Percentiles rank a stretch among this genome's conserved stretches.
phyloP scores from a whole-genome alignment of 2,329 filamentous ascomycete species.

The Colletotrichum tofieldiae region DNA sequence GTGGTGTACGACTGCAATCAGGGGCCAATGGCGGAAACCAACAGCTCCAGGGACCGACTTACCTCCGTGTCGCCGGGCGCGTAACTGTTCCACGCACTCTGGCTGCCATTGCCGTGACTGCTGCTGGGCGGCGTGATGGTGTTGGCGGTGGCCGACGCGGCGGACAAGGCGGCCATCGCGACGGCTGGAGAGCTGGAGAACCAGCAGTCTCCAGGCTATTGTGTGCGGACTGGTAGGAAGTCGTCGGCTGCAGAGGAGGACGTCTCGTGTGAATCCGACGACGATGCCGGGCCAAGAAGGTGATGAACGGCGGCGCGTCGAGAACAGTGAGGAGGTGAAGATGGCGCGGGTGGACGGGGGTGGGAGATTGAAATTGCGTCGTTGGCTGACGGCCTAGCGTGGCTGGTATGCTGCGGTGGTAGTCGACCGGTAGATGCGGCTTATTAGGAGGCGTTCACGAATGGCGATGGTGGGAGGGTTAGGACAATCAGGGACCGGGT shows the following conservation, averaged over 20 bases:
- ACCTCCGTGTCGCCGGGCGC: slow-evolving; percentile 55
- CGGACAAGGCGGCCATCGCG: slow-evolving; percentile 69
- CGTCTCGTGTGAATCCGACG: slow-evolving; percentile 22
- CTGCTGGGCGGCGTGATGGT: slow-evolving; percentile 65
- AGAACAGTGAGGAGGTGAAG: slow-evolving; percentile 21
- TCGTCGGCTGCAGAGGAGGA: neutral
- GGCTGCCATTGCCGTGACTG: slow-evolving; percentile 65
- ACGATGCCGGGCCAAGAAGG: slow-evolving; percentile 34
- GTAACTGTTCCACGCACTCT: slow-evolving; percentile 60
- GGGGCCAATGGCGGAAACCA: slow-evolving; percentile 1
- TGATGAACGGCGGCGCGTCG: slow-evolving; percentile 23
- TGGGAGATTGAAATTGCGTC: slow-evolving; percentile 29
- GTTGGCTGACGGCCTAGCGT: slow-evolving; percentile 30
- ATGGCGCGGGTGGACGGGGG: slow-evolving; percentile 16
- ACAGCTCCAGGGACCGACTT: slow-evolving; percentile 44
- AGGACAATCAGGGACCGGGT: slow-evolving; percentile 18
- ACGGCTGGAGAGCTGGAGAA: slow-evolving; percentile 42
- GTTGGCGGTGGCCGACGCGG: slow-evolving; percentile 63
- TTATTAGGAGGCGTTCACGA: slow-evolving; percentile 41
- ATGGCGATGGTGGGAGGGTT: slow-evolving; percentile 22
- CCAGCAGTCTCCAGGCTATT: slow-evolving; percentile 38
- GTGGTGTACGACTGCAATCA: neutral
- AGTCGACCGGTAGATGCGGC: slow-evolving; percentile 35
- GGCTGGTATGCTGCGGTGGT: slow-evolving; percentile 13
- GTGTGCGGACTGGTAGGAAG: neutral